Evolutionary conservation across 176 grass and related monocot species (phyloP), one percentile per base, ranked within the genome.

Genomic region (Areca catechu): DNA sequence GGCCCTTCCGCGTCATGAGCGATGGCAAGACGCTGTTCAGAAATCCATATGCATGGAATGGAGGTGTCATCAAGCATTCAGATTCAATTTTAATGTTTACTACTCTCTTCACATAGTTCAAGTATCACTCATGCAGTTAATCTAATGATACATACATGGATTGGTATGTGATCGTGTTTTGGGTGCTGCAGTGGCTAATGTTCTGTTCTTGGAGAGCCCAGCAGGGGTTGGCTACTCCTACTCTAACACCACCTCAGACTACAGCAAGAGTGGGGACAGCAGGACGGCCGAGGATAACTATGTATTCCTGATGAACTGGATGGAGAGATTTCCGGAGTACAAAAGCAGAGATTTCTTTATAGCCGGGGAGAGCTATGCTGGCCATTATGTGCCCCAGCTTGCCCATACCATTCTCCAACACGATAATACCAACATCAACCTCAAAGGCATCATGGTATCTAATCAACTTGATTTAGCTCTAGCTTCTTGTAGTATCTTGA

Each of bases 151-250:
- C 4, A 48, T 14, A 63, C 4, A 25, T 25, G 3, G 30, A 71
- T 57, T 65, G 14, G 7, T 16, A 51, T 24, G 17, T 20, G 24
- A 20, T 20, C 3, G 0, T 49, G 22, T 47, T 71, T 56, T 34
- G 30, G 5, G 9, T 43, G 14, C 15, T 50, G n/a, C 69, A 89
- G 86, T 22, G 71, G 77, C 86, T 18, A 96, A 96, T 70, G 79
- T 90, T 65, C 22, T 96, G 66, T 96, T 96, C 74, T 28, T 96
- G 61, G 91, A 96, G 86, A 96, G 91, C 74, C 91, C 91, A 15
- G 83, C 80, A 0, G 91, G 91, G 20, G 91, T 90, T 12, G 91
- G 91, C 4, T 96, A 79, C 74, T 96, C 91, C 24, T 96, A 96
- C 86, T 96, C 91, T 3, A 96, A 96, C 81, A 84, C 83, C 56